Base-by-base conservation (phyloP, 257 asterid species). In the Ehretia macrophylla region DNA sequence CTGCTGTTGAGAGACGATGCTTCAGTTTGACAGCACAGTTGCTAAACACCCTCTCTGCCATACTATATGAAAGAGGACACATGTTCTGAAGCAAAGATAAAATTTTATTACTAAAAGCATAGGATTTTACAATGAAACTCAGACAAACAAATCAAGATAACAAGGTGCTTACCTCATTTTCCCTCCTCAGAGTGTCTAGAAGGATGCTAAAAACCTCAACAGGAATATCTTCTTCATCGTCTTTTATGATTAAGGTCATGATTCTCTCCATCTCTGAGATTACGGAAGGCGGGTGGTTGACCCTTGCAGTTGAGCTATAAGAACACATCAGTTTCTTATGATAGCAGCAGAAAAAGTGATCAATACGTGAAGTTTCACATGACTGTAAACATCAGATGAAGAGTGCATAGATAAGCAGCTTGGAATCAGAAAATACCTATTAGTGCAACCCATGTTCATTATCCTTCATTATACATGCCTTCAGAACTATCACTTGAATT, bases 201-300 rank as follows among this genome's bases (percentile, higher is more conserved):
- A 85, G 83, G 59, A 79, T 81, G 51, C 58, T 71, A 58, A 83
- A 72, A 59, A 85, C 83, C 60, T 79, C 82, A 45, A 61, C 23
- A 64, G 95, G 72, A 63, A 85, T 62, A 35, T 20, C 75, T 55
- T 20, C 73, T 58, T 81, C 82, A 64, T 70, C 79, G 69, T 85
- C 86, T 62, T 75, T 67, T 64, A 85, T 76, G 47, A 77, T 77
- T 62, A 63, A 11, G 46, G 77, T 72, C 86, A 85, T 81, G 56
- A 79, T 76, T 48, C 44, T 64, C 62, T 75, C 81, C 86, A 81
- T 79, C 75, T 68, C 42, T 47, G 56, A 50, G 68, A 78, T 75
- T 66, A 72, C 61, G 5, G 62, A 74, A 51, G 60, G 55, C 58
- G 79, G 83, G 61, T 80, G 82, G 64, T 51, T 18, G 47, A 75